Base-by-base conservation (phyloP, 2,329 filamentous ascomycete species). In the Fusarium dlaminii region DNA sequence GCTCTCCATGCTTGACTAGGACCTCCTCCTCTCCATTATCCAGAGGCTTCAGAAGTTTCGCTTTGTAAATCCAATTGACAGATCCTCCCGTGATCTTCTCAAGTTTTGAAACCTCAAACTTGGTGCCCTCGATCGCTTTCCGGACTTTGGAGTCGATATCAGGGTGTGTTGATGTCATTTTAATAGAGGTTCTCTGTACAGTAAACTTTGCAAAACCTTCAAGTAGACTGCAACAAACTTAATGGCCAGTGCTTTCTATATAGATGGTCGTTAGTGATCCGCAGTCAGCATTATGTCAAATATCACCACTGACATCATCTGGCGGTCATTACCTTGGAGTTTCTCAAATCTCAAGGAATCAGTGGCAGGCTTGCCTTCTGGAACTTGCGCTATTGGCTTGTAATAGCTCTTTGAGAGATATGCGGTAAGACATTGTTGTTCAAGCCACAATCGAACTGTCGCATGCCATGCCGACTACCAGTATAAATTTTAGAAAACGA, bases 1-100 rank as follows among this genome's bases (percentile, higher is more conserved):
- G n/a, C 43, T 67, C 64, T 51, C 42, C 64, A 2, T 67, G 64
- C 24, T 66, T 66, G 18, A 63, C 37, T 10, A 66, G 17, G n/a
- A 43, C 43, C 29, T 66, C 43, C 18, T 18, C n/a, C 15, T 51
- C 42, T 11, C 37, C 34, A n/a, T 52, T 45, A 13, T 63, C 32
- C 13, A 64, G 27, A 17, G 64, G 51, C 3, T 20, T 51, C 13
- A 18, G 27, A 8, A 64, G 32, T 8, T 29, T n/a, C 22, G 51
- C 51, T 13, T 43, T 37, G 14, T 66, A 57, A 13, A 66, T 66
- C 39, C 42, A 64, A 29, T 66, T 66, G 30, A 57, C 64, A 10
- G 63, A 66, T 15, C 64, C 64, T 22, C 59, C 64, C 29, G 43
- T 30, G 37, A 64, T 60, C 12, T 51, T 32, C 15, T 43, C 34